Evolutionary conservation across 208 protist genomes (phyloP).

Genomic region (Polymyxa betae): DNA sequence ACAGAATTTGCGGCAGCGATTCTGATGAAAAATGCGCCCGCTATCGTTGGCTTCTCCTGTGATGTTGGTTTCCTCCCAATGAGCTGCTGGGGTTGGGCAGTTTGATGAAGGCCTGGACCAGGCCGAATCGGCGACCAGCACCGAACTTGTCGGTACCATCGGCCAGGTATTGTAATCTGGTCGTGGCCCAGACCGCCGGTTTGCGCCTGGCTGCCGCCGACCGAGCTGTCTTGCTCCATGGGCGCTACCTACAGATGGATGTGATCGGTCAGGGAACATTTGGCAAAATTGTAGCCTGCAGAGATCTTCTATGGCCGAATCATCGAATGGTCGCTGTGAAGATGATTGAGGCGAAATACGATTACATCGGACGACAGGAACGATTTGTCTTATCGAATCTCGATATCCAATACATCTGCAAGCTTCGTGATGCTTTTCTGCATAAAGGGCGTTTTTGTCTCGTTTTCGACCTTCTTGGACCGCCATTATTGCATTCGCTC

Average conservation of each 20-base stretch:
- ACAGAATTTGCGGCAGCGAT: no score
- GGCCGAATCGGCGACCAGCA: no score
- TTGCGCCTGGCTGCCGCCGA: not conserved
- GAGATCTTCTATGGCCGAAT: not conserved
- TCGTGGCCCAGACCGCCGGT: not conserved
- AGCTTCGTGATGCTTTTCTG: not conserved
- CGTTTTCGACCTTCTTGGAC: not conserved
- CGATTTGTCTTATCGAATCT: not conserved
- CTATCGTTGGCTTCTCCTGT: no score
- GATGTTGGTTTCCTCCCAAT: no score
- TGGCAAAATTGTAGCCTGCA: not conserved
- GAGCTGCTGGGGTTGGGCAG: no score
- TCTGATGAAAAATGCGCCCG: no score
- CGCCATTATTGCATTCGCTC: not conserved
- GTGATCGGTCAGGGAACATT: constrained; percentile 5
- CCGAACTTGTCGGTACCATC: no score
- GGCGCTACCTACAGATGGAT: not conserved
- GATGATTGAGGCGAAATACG: not conserved
- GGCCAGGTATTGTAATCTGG: no score
- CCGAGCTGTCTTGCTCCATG: constrained; percentile 1
- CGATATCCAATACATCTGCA: not conserved
- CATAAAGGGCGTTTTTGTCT: not conserved
- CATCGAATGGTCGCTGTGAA: not conserved
- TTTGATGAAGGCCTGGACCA: no score
- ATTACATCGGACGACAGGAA: constrained; percentile 32